Percentiles rank a stretch among this genome's conserved stretches.
These are phyloP conservation scores for Termitomyces sp. DNA, from an alignment of 1,284 basidiomycete species.

Conservation along the genomic window DNA sequence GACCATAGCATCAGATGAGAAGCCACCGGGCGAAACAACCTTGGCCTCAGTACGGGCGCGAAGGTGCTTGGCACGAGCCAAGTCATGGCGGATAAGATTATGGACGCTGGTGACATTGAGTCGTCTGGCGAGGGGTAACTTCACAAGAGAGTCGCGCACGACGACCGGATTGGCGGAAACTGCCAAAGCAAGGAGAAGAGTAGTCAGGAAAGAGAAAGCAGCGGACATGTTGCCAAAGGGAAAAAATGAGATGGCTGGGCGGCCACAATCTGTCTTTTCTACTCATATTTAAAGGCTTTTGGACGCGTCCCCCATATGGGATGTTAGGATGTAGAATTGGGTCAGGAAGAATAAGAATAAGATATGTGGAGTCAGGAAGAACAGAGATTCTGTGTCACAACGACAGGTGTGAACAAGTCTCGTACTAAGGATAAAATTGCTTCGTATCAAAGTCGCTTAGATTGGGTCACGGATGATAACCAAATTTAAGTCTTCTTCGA, in stretches of 20 bases:
- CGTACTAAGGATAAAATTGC: neutral
- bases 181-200: slow-evolving; percentile 38
- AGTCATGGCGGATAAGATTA: slow-evolving; percentile 50
- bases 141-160: slow-evolving; percentile 35
- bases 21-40: slow-evolving; percentile 17
- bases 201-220: slow-evolving; percentile 30
- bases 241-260: neutral
- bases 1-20: slow-evolving; percentile 18
- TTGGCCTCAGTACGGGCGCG: slow-evolving; percentile 31
- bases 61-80: slow-evolving; percentile 41
- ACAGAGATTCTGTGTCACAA: neutral
- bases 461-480: neutral
- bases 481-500: neutral
- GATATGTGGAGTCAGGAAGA: neutral
- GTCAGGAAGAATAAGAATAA: too few relatives aligned
- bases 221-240: slow-evolving; percentile 20
- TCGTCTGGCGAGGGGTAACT: slow-evolving; percentile 44
- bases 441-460: neutral
- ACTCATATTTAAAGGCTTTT: neutral
- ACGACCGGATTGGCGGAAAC: slow-evolving; percentile 44
- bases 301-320: neutral
- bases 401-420: neutral
- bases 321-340: neutral
- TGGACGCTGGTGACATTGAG: slow-evolving; percentile 42
- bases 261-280: neutral